A percentile compares a stretch with the other conserved stretches of the same genome.
Evolutionary conservation across 2,329 filamentous ascomycete genomes (phyloP).

Genomic region (Beauveria rudraprayagi): DNA sequence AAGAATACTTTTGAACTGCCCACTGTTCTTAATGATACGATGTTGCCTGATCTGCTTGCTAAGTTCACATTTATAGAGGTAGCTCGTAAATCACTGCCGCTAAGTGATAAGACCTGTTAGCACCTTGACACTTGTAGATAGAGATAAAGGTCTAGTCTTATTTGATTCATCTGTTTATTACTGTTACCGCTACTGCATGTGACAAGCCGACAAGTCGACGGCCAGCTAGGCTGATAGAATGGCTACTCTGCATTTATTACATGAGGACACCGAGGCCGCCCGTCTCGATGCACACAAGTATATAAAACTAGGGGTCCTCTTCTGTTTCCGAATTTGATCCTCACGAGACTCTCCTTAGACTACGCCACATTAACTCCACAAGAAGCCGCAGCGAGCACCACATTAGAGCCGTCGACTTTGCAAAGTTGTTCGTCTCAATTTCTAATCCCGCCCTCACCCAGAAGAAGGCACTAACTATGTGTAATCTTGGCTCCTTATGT

Average conservation of each 20-base stretch:
- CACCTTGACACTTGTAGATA: neutral
- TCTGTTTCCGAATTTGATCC: neutral
- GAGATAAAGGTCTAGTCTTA: neutral
- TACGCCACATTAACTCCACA: conserved; percentile 44
- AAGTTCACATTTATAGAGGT: neutral
- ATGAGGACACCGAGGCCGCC: neutral
- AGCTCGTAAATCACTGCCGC: neutral
- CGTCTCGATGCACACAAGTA: neutral
- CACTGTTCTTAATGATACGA: neutral
- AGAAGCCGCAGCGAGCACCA: conserved; percentile 72
- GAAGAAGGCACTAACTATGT: conserved; percentile 52
- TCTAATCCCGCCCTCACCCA: conserved; percentile 63
- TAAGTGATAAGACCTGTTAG: too few species aligned
- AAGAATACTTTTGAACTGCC: neutral
- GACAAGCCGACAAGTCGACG: too few species aligned
- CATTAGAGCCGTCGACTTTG: conserved; percentile 84
- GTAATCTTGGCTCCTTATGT: conserved; percentile 71
- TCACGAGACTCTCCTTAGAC: neutral
- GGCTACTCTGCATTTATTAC: neutral
- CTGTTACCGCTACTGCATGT: too few species aligned
- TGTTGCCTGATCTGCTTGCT: neutral
- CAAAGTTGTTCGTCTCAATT: conserved; percentile 90
- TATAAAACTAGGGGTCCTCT: neutral
- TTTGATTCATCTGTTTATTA: too few species aligned
- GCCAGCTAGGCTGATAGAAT: neutral